Evolutionary conservation across 257 asterid genomes (phyloP).

Genomic region (Salvia splendens): DNA sequence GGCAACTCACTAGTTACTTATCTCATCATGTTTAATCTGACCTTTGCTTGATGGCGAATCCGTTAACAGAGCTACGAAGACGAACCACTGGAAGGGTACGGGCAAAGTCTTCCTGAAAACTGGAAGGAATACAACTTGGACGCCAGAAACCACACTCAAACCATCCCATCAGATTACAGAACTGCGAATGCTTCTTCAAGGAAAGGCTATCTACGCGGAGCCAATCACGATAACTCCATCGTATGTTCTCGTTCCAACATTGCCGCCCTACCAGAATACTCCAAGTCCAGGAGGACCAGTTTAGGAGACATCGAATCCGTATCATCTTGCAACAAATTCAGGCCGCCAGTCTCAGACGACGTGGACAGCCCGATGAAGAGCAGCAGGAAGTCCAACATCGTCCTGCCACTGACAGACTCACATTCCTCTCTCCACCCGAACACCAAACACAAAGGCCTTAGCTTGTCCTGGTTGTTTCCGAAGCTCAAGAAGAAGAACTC

Average conservation of each 20-base stretch:
- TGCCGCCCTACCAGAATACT: conserved; percentile 29
- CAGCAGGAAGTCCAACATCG: conserved; percentile 51
- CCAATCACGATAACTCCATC: conserved; percentile 27
- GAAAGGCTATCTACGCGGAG: conserved; percentile 35
- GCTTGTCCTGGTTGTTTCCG: conserved; percentile 75
- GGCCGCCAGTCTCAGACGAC: conserved; percentile 56
- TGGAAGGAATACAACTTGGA: conserved; percentile 58
- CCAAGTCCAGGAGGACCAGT: conserved; percentile 61
- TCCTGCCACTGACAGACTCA: conserved; percentile 71
- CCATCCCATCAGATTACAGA: conserved; percentile 47
- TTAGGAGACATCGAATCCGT: conserved; percentile 63
- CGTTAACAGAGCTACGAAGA: conserved; percentile 75
- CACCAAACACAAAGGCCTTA: conserved; percentile 52
- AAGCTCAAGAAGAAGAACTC: conserved; percentile 63
- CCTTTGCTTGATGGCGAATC: neutral
- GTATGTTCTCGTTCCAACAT: conserved; percentile 19
- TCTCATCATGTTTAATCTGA: no score
- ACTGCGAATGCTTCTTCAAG: conserved; percentile 52
- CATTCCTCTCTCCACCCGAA: conserved; percentile 68
- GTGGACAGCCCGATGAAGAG: conserved; percentile 44
- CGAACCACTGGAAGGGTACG: conserved; percentile 67
- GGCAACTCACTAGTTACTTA: no score
- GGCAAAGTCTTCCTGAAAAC: conserved; percentile 48
- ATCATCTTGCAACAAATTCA: conserved; percentile 71
- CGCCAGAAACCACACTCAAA: conserved; percentile 38